phyloP scores from a whole-genome alignment of 106 monocot species.

The Allium sativum region DNA sequence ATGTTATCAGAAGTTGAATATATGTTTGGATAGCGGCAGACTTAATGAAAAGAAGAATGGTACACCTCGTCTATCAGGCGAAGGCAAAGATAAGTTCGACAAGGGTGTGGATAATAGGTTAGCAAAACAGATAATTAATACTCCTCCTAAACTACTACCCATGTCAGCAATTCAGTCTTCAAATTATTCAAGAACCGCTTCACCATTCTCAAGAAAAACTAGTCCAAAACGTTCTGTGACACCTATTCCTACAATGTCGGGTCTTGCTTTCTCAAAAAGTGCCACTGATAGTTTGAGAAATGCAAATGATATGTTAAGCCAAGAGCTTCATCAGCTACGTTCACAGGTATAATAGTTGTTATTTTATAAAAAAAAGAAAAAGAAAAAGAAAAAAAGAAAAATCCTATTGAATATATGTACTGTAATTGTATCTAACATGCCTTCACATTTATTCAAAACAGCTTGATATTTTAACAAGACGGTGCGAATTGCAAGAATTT shows the following conservation, averaged over 20 bases:
- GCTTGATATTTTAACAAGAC: conserved; percentile 50
- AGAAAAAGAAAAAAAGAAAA: too few species aligned
- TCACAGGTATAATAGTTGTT: conserved; percentile 34
- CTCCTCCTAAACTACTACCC: conserved; percentile 19
- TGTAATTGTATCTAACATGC: too few species aligned
- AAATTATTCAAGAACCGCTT: conserved; percentile 65
- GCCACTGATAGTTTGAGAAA: conserved; percentile 48
- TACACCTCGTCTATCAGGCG: conserved; percentile 35
- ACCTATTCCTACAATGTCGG: conserved; percentile 54
- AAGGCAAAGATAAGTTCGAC: conserved; percentile 64
- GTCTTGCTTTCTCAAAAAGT: conserved; percentile 70
- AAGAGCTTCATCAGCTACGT: conserved; percentile 63
- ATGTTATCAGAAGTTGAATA: conserved; percentile 61
- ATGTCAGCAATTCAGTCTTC: conserved; percentile 34
- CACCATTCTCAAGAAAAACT: conserved; percentile 68
- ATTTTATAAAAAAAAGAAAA: too few species aligned
- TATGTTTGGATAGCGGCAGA: conserved; percentile 27
- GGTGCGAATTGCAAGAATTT: conserved; percentile 55
- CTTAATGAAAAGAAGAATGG: conserved; percentile 30
- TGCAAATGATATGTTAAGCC: conserved; percentile 70
- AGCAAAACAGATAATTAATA: conserved; percentile 42
- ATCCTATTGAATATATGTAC: background rate
- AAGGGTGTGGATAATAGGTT: conserved; percentile 39
- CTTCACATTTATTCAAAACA: conserved; percentile 12
- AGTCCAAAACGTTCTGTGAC: conserved; percentile 74